Conservation (phyloP, 1,284 basidiomycete species). For the Caloboletus firmus region DNA sequence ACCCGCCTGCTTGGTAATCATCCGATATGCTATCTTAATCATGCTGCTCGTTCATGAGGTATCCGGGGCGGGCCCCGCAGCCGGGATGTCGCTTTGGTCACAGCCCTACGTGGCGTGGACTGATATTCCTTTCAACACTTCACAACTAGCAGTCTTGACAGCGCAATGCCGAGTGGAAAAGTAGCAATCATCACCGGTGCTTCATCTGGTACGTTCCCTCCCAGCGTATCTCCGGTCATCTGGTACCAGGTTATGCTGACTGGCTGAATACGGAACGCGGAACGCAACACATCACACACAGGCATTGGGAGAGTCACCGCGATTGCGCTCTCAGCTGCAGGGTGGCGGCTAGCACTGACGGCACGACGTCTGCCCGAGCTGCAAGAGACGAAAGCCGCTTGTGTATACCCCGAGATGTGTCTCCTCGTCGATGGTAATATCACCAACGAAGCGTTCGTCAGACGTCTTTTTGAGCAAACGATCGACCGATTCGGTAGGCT, state of each 20-base stretch:
- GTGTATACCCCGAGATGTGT: conserved; percentile 41
- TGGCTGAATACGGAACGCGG: neutral
- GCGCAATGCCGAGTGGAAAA: conserved; percentile 20
- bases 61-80: neutral
- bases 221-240: neutral
- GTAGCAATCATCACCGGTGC: conserved; percentile 31
- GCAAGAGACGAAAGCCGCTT: conserved; percentile 53
- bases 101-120: too few relatives aligned
- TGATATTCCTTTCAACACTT: neutral
- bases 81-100: too few relatives aligned
- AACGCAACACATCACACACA: conserved; percentile 3
- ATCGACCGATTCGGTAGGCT: conserved; percentile 64
- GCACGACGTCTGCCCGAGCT: conserved; percentile 60
- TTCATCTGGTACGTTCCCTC: conserved; percentile 20
- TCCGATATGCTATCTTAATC: neutral
- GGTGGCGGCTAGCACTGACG: conserved; percentile 60
- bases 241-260: neutral
- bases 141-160: neutral
- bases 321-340: conserved; percentile 50
- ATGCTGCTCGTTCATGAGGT: neutral
- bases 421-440: conserved; percentile 63
- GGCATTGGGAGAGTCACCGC: conserved; percentile 44
- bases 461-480: conserved; percentile 56
- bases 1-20: neutral
- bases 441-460: conserved; percentile 58